Evolutionary conservation across 2,329 filamentous ascomycete species (phyloP), one percentile per base, ranked within the genome.

Genomic region (Phaeosphaeriaceae sp.): DNA sequence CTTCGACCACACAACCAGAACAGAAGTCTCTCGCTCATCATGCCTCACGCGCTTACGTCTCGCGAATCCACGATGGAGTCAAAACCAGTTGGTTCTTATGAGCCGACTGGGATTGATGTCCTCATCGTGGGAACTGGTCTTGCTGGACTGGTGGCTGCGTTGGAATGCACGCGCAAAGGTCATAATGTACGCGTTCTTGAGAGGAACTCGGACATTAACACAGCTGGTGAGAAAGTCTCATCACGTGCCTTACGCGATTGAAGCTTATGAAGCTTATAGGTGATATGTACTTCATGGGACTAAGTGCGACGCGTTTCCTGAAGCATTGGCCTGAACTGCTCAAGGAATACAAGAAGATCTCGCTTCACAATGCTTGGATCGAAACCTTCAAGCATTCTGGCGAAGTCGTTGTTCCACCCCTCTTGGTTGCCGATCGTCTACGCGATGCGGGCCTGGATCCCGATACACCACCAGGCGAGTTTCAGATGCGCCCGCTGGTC

Each of bases 231-330:
- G 77, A n/a, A 48, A 15, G 9, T 20, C n/a, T 7, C 24, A 20
- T 0, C 11, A 27, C 27, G 7, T 44, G 7, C 25, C 31, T 41
- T 10, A 56, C 27, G 24, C 20, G 33, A n/a, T 13, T 22, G 48
- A 22, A 56, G 46, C 59, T 65, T n/a, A 65, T 49, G 17, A 25
- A 17, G 42, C 17, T 27, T n/a, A 19, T 53, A 83, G 84, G 84
- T 53, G 85, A 87, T 71, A 86, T 86, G 82, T 86, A 85, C 74
- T 86, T 86, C 69, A 86, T 87, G 81, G 83, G 84, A 10, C 78
- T 86, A 21, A 84, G 82, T 48, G 84, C 84, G 21, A 86, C 82
- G 46, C 79, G 78, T 40, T 85, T 85, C 73, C 80, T 86, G 69
- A 83, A 82, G 69, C 82, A 85, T 58, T 85, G 83, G 83, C 83